Evolutionary conservation across 2,329 filamentous ascomycete genomes (phyloP).

Genomic region (Drechslerella dactyloides): DNA sequence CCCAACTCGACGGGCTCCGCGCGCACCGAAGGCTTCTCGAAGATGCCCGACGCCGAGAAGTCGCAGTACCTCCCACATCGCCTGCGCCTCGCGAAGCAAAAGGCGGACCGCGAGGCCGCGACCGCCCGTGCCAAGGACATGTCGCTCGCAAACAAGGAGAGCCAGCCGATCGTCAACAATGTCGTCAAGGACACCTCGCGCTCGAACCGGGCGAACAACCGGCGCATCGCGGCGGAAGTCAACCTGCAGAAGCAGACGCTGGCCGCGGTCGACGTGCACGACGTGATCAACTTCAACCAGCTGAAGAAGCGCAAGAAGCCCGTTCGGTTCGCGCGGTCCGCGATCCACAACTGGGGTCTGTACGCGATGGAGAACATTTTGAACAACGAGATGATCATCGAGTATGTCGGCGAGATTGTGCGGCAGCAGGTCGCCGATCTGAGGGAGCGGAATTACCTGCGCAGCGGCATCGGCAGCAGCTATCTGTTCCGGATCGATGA

Average conservation of each 20-base stretch:
- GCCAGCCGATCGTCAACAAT: conserved; percentile 64
- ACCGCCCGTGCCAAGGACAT: conserved; percentile 67
- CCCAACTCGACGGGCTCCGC: conserved; percentile 84
- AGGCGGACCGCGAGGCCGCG: conserved; percentile 88
- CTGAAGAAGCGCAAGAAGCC: conserved; percentile 99
- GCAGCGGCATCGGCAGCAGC: conserved; percentile 94
- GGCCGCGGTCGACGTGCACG: conserved; percentile 75
- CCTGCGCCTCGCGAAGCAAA: conserved; percentile 87
- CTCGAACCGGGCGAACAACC: conserved; percentile 93
- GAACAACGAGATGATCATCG: conserved; percentile 99
- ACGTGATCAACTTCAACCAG: conserved; percentile 96
- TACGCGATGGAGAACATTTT: conserved; percentile 98
- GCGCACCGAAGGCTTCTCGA: conserved; percentile 89
- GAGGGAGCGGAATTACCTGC: conserved; percentile 87
- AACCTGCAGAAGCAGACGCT: conserved; percentile 91
- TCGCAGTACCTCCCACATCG: conserved; percentile 97
- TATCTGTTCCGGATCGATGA: conserved; percentile 99
- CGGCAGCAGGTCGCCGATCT: conserved; percentile 97
- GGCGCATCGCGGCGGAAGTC: conserved; percentile 89
- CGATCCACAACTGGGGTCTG: conserved; percentile 98
- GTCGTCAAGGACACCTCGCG: conserved; percentile 83
- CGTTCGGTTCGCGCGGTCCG: conserved; percentile 94
- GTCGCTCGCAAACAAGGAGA: conserved; percentile 44
- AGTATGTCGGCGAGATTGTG: conserved; percentile 97
- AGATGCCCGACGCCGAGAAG: conserved; percentile 96